Conservation (phyloP, 108 stramenopile species). For the Cyclotella cryptica region DNA sequence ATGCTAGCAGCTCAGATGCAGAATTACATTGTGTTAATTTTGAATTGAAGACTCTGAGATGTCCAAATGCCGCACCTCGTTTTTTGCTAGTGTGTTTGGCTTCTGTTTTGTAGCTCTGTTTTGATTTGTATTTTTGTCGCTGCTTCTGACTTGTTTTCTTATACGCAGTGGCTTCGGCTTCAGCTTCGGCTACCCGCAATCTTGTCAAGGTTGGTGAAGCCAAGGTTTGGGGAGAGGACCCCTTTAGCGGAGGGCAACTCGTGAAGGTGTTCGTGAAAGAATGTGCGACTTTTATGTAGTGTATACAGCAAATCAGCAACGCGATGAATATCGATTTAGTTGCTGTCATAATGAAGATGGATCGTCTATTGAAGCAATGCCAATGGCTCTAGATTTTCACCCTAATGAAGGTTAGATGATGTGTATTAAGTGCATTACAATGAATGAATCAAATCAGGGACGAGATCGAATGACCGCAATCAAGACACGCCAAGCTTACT, state of each 20-base stretch:
- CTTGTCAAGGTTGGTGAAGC: neutral
- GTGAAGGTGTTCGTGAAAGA: neutral
- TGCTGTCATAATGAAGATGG: neutral
- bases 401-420: too few relatives aligned
- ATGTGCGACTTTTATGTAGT: neutral
- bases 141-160: neutral
- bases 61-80: neutral
- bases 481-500: too few relatives aligned
- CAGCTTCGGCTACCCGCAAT: neutral
- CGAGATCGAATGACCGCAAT: too few relatives aligned
- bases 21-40: conserved; percentile 34
- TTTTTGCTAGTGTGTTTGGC: conserved; percentile 3
- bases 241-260: neutral
- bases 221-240: neutral
- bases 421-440: too few relatives aligned
- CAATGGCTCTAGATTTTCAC: too few relatives aligned
- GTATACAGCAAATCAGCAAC: neutral
- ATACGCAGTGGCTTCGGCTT: neutral
- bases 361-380: neutral
- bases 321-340: neutral
- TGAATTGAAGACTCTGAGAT: conserved; percentile 40
- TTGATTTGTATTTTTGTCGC: neutral
- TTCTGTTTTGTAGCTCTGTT: neutral
- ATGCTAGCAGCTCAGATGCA: conserved; percentile 26
- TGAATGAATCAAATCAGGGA: too few relatives aligned